phyloP scores from a whole-genome alignment of 73 alveolate species.

The Paramecium sonneborni region DNA sequence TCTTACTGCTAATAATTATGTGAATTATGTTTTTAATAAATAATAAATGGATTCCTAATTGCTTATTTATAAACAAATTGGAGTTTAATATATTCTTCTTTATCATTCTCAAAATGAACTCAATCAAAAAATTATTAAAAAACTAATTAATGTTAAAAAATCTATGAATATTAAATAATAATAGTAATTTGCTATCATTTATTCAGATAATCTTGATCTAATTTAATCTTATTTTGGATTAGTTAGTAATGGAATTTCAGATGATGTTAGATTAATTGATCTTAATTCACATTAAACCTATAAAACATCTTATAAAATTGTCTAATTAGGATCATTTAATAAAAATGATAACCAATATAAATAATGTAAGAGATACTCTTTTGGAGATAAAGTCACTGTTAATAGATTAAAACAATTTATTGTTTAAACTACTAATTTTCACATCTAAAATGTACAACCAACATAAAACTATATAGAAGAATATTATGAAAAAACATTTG shows the following conservation, averaged over 20 bases:
- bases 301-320: not conserved
- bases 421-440: not conserved
- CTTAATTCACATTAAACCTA: not conserved
- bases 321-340: not conserved
- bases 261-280: slow-evolving; percentile 24
- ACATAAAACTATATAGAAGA: not conserved
- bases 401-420: not conserved
- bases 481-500: not conserved
- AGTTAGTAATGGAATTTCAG: not conserved
- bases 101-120: not conserved
- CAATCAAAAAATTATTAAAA: not conserved
- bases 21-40: not conserved
- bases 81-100: not conserved
- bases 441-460: not conserved
- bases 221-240: not conserved
- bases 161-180: not conserved
- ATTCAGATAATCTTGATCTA: not conserved
- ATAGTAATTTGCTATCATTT: not conserved
- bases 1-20: not conserved
- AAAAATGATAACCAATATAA: not conserved
- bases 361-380: not conserved
- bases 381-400: not conserved
- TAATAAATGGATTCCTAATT: slow-evolving; percentile 17
- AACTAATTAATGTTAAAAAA: slow-evolving; percentile 5
- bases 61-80: not conserved